Evolutionary conservation across 1,139 yeast genomes (phyloP).

Genomic region (Debaryomycetaceae sp.): DNA sequence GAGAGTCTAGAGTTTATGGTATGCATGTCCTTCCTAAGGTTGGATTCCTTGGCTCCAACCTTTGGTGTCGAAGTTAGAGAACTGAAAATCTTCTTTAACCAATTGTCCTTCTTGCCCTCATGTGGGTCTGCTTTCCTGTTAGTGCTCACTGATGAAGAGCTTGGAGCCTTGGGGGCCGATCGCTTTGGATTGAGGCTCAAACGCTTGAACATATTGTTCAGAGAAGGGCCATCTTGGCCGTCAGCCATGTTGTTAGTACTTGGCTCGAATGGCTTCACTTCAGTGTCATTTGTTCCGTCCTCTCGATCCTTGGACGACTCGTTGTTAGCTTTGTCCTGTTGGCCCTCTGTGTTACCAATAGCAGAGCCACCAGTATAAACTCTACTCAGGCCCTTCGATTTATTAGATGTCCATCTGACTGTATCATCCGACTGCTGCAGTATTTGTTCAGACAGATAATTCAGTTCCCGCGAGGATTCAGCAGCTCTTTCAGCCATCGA

Average conservation of each 20-base stretch:
- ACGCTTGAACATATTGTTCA: slow-evolving; percentile 22
- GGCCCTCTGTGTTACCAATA: neutral
- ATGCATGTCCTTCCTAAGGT: slow-evolving; percentile 20
- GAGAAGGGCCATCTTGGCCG: neutral
- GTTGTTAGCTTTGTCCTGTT: neutral
- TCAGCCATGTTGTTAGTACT: neutral
- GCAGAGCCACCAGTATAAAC: neutral
- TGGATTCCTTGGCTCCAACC: slow-evolving; percentile 1
- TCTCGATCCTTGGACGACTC: slow-evolving; percentile 1
- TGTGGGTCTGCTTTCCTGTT: slow-evolving; percentile 6
- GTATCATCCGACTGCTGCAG: neutral
- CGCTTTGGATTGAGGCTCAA: slow-evolving; percentile 42
- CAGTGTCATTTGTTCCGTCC: neutral
- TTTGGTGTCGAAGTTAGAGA: slow-evolving; percentile 15
- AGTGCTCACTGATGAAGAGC: slow-evolving; percentile 6
- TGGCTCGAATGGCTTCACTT: neutral
- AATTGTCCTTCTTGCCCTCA: slow-evolving; percentile 19
- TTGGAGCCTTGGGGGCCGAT: slow-evolving; percentile 44
- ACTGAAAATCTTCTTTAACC: slow-evolving; percentile 40
- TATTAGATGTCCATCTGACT: neutral
- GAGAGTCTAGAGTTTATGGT: slow-evolving; percentile 33
- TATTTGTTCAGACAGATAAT: neutral
- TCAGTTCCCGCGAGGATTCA: neutral
- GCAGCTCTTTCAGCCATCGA: neutral
- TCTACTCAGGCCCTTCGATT: neutral